These are phyloP conservation scores for Tritrichomonas musculus DNA, from an alignment of 208 protist genomes.

Conservation along the genomic window DNA sequence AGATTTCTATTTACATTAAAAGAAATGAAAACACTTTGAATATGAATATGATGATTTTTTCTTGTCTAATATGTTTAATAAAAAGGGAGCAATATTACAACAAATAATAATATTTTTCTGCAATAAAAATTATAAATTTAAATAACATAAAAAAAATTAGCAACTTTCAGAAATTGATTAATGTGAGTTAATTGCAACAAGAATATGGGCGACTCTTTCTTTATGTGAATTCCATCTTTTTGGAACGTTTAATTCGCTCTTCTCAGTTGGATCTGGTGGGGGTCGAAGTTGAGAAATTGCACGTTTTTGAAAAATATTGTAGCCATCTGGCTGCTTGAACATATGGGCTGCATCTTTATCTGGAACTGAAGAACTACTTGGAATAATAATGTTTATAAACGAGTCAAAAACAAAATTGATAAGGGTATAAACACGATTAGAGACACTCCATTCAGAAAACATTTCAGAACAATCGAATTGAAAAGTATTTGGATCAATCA, in stretches of 20 bases:
- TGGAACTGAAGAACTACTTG: not conserved
- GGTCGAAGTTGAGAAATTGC: not conserved
- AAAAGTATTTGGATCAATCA: not conserved
- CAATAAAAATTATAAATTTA: too few relatives aligned
- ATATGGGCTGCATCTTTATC: not conserved
- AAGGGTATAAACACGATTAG: not conserved
- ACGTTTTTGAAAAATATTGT: not conserved
- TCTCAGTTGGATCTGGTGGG: not conserved
- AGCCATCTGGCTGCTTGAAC: not conserved
- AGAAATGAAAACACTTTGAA: too few relatives aligned
- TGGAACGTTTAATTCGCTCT: slow-evolving; percentile 13
- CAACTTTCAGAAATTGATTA: too few relatives aligned
- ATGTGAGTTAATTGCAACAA: not conserved
- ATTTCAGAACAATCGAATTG: slow-evolving; percentile 13
- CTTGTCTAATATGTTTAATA: too few relatives aligned
- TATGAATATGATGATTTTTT: too few relatives aligned
- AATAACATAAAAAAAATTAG: too few relatives aligned
- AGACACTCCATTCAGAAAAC: slow-evolving; percentile 25
- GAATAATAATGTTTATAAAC: not conserved
- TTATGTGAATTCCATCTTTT: not conserved
- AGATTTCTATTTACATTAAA: too few relatives aligned
- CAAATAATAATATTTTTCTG: too few relatives aligned
- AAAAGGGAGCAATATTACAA: too few relatives aligned
- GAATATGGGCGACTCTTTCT: slow-evolving; percentile 15
- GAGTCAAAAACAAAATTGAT: slow-evolving; percentile 23